These are phyloP conservation scores for Arthromyces matolae DNA, from an alignment of 768 basidiomycete species.

Conservation along the genomic window DNA sequence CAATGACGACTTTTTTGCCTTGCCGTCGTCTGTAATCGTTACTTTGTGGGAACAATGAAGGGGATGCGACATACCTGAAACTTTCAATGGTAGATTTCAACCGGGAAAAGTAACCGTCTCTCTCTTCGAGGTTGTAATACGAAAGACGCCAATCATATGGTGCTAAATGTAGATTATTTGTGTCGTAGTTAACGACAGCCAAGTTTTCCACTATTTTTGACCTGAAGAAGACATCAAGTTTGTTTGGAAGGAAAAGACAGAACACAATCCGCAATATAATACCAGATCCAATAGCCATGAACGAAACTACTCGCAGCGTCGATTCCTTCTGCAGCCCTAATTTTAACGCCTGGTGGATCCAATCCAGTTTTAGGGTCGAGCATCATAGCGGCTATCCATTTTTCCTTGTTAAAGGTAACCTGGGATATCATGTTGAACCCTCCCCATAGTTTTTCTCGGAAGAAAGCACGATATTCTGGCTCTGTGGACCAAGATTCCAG, in stretches of 20 bases:
- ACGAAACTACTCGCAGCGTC: slow-evolving; percentile 86
- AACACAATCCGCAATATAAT: slow-evolving; percentile 11
- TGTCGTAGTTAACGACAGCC: slow-evolving; percentile 89
- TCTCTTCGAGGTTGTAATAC: slow-evolving; percentile 86
- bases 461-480: slow-evolving; percentile 81
- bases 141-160: slow-evolving; percentile 92
- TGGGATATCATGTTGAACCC: slow-evolving; percentile 83
- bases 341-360: slow-evolving; percentile 80
- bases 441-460: slow-evolving; percentile 85
- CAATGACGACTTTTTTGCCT: slow-evolving; percentile 75
- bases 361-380: slow-evolving; percentile 90
- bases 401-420: slow-evolving; percentile 76
- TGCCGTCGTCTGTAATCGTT: slow-evolving; percentile 51
- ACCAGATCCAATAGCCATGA: slow-evolving; percentile 95
- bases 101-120: slow-evolving; percentile 85
- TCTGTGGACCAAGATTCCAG: slow-evolving; percentile 93
- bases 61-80: slow-evolving; percentile 45
- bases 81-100: slow-evolving; percentile 81
- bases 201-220: slow-evolving; percentile 93
- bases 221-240: slow-evolving; percentile 39
- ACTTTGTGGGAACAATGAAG: not conserved
- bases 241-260: not conserved
- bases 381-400: slow-evolving; percentile 88
- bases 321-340: slow-evolving; percentile 89
- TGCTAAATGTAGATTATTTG: slow-evolving; percentile 79